Base-by-base conservation (phyloP, 129 eudicot species). In the Arctium minus region DNA sequence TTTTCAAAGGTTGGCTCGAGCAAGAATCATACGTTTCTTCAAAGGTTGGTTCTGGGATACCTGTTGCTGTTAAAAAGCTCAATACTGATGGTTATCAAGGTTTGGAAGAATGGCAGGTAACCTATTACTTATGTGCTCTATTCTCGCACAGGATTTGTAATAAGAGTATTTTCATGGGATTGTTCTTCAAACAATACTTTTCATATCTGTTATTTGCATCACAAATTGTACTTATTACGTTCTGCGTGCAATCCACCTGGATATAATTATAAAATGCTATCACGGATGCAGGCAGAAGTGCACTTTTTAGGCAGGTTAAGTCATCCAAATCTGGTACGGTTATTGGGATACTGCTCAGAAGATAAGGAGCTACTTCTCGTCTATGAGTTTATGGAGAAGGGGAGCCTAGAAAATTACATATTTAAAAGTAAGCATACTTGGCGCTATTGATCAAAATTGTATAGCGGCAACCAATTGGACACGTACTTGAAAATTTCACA, bases 271-370 rank as follows among this genome's bases (percentile, higher is more conserved):
- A 37, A 78, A 36, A 44, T 74, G 78, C 71, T 60, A 56, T 62
- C 39, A 60, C 65, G 81, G 46, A 72, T 86, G 87, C 89, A 88
- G 91, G 38, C 73, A 11, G 89, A 86, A 82, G 83, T 86, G 79
- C 56, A 77, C 17, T 38, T 88, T 44, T 80, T 84, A 69, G 75
- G 86, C 79, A 68, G 27, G 73, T 44, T 80, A 76, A 81, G 65
- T 22, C 89, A 88, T 74, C 88, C 92, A n/a, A 86, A 83, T 80
- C 8, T 88, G 46, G 71, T 78, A 10, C 70, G 75, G 46, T 83
- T 88, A 65, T 44, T 88, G 32, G 92, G 92, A 56, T 88, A 81
- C 65, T 88, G 92, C 86, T 42, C 75, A 31, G 82, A 88, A 88
- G 89, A 74, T 64, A 30, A 73, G n/a, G 84, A 83, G 1, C 81